phyloP scores from a whole-genome alignment of 257 asterid species.

The Solanum lycopersicoides region DNA sequence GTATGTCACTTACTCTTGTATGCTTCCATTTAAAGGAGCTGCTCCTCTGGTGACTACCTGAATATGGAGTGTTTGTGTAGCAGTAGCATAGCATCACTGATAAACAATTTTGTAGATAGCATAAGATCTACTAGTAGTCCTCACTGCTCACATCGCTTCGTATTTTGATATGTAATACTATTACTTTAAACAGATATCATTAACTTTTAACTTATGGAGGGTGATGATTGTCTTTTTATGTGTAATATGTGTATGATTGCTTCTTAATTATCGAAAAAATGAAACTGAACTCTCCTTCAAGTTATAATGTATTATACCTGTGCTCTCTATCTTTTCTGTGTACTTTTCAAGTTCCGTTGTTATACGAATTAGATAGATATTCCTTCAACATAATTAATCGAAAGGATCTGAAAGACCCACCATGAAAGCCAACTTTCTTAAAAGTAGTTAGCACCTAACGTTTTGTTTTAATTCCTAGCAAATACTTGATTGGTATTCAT shows the following conservation, averaged over 20 bases:
- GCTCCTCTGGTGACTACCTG: conserved; percentile 48
- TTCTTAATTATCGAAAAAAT: not conserved
- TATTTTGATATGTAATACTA: not conserved
- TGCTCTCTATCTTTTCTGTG: not conserved
- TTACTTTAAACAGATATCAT: not conserved
- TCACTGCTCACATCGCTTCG: not conserved
- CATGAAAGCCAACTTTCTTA: too few species aligned
- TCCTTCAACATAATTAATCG: too few species aligned
- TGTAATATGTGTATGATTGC: not conserved
- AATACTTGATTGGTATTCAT: not conserved
- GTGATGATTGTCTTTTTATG: not conserved
- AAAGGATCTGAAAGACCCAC: too few species aligned
- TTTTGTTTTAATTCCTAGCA: too few species aligned
- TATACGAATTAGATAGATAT: too few species aligned
- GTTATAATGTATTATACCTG: not conserved
- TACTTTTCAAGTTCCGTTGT: not conserved
- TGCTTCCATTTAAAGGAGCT: conserved; percentile 68
- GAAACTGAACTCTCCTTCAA: not conserved
- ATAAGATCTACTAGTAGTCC: not conserved
- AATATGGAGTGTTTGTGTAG: conserved; percentile 3
- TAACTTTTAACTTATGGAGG: not conserved
- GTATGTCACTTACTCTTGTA: conserved; percentile 77
- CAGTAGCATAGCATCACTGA: not conserved
- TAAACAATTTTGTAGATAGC: conserved; percentile 44
- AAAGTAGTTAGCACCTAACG: too few species aligned